Conservation (phyloP, 176 grass and related monocot genomes). For the Triticum turgidum region DNA sequence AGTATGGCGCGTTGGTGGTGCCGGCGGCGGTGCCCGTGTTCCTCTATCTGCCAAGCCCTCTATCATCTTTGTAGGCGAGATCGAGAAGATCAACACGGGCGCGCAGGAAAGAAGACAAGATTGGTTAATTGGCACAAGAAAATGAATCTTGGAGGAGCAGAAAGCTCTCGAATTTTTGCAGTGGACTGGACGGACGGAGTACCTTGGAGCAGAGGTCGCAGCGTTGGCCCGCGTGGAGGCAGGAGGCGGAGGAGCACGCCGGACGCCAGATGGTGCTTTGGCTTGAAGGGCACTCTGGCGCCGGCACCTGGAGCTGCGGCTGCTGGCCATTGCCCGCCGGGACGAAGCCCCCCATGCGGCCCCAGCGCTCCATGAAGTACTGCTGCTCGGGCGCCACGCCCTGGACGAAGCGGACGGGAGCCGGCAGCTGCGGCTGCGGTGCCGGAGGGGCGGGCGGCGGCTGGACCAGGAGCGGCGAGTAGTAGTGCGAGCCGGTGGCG, state of each 20-base stretch:
- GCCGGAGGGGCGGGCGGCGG: not conserved
- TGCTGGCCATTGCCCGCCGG: not conserved
- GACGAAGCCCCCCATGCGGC: not conserved
- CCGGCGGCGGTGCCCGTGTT: not conserved
- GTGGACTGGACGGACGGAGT: too few species aligned
- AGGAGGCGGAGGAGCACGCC: slow-evolving; percentile 24
- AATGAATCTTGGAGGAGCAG: too few species aligned
- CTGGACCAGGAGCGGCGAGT: slow-evolving; percentile 33
- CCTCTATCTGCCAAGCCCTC: too few species aligned
- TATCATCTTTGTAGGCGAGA: too few species aligned
- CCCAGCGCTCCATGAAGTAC: slow-evolving; percentile 42
- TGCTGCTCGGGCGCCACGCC: slow-evolving; percentile 34
- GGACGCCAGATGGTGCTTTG: slow-evolving; percentile 55
- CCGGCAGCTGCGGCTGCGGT: not conserved
- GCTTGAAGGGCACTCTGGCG: slow-evolving; percentile 69
- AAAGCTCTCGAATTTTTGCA: too few species aligned
- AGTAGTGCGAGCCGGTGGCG: slow-evolving; percentile 12
- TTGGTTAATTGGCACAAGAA: too few species aligned
- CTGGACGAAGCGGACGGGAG: slow-evolving; percentile 24
- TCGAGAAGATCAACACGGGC: too few species aligned
- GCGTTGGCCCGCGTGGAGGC: slow-evolving; percentile 39
- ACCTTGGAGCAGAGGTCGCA: slow-evolving; percentile 71
- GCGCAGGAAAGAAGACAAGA: too few species aligned
- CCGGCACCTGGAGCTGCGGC: slow-evolving; percentile 7
- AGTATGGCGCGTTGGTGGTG: slow-evolving; percentile 10